Evolutionary conservation across 176 grass and related monocot species (phyloP).

Genomic region (Aegilops sharonensis): DNA sequence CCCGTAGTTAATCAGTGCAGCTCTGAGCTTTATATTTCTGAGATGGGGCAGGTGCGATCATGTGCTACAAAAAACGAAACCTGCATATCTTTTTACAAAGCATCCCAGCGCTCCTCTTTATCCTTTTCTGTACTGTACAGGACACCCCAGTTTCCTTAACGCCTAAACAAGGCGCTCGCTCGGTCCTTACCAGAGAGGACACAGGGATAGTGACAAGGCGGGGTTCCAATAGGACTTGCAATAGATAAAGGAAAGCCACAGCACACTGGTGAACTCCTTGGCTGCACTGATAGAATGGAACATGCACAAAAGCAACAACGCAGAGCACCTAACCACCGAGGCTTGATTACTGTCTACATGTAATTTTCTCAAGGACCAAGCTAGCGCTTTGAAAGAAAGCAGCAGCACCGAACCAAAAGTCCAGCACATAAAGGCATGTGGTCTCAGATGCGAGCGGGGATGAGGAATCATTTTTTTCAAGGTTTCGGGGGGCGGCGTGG

Average conservation of each 20-base stretch:
- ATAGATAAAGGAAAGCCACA: conserved; percentile 20
- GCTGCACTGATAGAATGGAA: conserved; percentile 27
- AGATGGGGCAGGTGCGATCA: conserved; percentile 33
- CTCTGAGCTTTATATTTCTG: conserved; percentile 1
- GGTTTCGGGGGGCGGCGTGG: conserved; percentile 21
- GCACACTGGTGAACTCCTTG: not conserved
- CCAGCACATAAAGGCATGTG: conserved; percentile 51
- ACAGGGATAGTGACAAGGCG: conserved; percentile 26
- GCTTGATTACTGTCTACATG: conserved; percentile 17
- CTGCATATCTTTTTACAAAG: conserved; percentile 29
- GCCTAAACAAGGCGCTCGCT: conserved; percentile 18
- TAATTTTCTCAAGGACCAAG: conserved; percentile 29
- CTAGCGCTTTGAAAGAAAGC: conserved; percentile 28
- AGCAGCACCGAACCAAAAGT: conserved; percentile 32
- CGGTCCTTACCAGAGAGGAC: conserved; percentile 21
- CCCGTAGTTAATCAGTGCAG: not conserved
- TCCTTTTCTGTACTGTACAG: conserved; percentile 19
- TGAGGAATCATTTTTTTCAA: not conserved
- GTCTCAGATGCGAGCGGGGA: conserved; percentile 37
- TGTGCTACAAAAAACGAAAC: conserved; percentile 40
- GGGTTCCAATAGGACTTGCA: not conserved
- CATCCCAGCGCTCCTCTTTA: conserved; percentile 20
- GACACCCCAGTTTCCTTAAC: conserved; percentile 34
- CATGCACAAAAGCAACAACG: conserved; percentile 36
- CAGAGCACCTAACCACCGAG: conserved; percentile 36